A percentile compares a stretch with the other conserved stretches of the same genome.
Conservation (phyloP, 139 green algal genomes). For the Choricystis sp. region DNA sequence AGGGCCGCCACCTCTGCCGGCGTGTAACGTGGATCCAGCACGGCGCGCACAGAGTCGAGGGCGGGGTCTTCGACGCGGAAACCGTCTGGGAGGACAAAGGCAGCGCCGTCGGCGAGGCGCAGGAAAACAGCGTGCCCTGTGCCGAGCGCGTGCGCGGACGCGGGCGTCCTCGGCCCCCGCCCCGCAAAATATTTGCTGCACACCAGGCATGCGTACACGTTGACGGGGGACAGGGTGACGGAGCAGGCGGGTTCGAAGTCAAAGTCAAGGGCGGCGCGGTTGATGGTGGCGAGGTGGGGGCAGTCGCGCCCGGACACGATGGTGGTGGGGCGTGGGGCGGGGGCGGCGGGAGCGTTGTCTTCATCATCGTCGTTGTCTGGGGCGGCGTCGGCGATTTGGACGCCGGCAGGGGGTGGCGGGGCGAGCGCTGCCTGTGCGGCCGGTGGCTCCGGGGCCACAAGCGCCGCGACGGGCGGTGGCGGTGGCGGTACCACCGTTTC, state of each 20-base stretch:
- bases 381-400: conserved; percentile 5
- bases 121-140: conserved; percentile 91
- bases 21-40: conserved; percentile 71
- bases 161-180: conserved; percentile 68
- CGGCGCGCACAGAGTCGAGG: conserved; percentile 78
- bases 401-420: not conserved
- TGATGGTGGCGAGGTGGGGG: conserved; percentile 95
- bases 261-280: conserved; percentile 85
- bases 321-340: conserved; percentile 5
- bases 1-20: conserved; percentile 16
- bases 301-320: conserved; percentile 57
- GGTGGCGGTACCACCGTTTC: too few relatives aligned
- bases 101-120: conserved; percentile 73
- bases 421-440: not conserved
- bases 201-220: conserved; percentile 96
- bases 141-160: conserved; percentile 87
- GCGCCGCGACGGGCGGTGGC: not conserved
- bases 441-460: not conserved
- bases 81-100: conserved; percentile 90
- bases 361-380: conserved; percentile 18
- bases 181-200: conserved; percentile 98
- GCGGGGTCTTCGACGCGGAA: conserved; percentile 88
- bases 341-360: conserved; percentile 12
- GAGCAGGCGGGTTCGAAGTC: conserved; percentile 98
- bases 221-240: conserved; percentile 74